phyloP scores from a whole-genome alignment of 257 asterid genomes.

The Misopates orontium region DNA sequence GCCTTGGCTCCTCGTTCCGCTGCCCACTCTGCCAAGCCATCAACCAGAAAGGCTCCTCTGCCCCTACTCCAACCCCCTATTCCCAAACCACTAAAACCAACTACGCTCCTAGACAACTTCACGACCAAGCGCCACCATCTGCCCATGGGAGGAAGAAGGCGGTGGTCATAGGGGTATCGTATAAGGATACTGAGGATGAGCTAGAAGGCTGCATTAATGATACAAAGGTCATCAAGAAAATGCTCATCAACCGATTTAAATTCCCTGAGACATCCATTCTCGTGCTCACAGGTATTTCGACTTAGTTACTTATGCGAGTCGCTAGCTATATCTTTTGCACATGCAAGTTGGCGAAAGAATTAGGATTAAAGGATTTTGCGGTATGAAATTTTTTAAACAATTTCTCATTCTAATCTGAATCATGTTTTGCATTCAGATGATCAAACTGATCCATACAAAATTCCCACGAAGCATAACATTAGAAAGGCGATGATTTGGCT shows the following conservation, averaged over 20 bases:
- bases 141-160: constrained; percentile 70
- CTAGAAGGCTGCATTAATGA: constrained; percentile 90
- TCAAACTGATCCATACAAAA: constrained; percentile 71
- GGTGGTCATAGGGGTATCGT: constrained; percentile 78
- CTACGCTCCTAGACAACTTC: constrained; percentile 31
- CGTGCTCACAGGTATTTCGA: constrained; percentile 76
- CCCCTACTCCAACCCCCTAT: constrained; percentile 26
- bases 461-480: constrained; percentile 87
- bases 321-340: neutral
- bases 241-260: constrained; percentile 64
- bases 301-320: no score
- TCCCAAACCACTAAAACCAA: constrained; percentile 28
- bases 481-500: constrained; percentile 95
- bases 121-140: constrained; percentile 42
- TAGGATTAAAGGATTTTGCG: no score
- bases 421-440: constrained; percentile 59
- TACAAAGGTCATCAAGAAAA: constrained; percentile 76
- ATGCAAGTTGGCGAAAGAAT: no score
- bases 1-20: constrained; percentile 76
- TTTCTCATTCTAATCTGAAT: constrained; percentile 18
- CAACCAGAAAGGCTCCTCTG: constrained; percentile 44
- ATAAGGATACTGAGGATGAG: constrained; percentile 49
- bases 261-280: constrained; percentile 77
- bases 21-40: constrained; percentile 81
- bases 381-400: no score